These are phyloP conservation scores for Epichloe scottii DNA, from an alignment of 2,329 filamentous ascomycete genomes.

Conservation along the genomic window DNA sequence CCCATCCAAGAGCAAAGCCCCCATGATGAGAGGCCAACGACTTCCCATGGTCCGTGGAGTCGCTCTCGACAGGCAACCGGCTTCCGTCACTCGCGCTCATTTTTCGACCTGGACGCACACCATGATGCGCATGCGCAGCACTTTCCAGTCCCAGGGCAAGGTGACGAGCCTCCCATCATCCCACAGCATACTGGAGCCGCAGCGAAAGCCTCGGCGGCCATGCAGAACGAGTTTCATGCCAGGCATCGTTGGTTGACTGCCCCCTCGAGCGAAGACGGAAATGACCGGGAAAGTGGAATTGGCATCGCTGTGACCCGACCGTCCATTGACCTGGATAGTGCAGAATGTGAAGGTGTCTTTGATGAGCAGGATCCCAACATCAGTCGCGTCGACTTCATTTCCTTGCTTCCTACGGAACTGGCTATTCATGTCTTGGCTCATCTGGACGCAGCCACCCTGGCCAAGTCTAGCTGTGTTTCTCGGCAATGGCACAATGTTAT, in stretches of 20 bases:
- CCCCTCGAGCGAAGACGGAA: conserved; percentile 30
- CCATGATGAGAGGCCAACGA: conserved; percentile 26
- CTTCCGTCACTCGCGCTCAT: conserved; percentile 35
- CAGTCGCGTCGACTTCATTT: conserved; percentile 45
- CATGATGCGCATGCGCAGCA: conserved; percentile 16
- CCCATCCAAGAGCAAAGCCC: conserved; percentile 15
- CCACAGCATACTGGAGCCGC: conserved; percentile 47
- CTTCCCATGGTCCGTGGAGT: conserved; percentile 38
- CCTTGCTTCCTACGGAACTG: conserved; percentile 42
- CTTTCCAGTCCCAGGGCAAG: conserved; percentile 34
- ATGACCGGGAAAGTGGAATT: conserved; percentile 52
- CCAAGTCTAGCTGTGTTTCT: conserved; percentile 37
- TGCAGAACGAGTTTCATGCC: conserved; percentile 40
- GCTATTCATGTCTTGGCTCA: conserved; percentile 45
- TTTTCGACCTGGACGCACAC: conserved; percentile 28
- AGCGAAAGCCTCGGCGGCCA: conserved; percentile 46
- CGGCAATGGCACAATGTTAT: conserved; percentile 34
- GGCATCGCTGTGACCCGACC: conserved; percentile 42
- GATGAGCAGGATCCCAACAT: conserved; percentile 28
- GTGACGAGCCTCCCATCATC: conserved; percentile 45
- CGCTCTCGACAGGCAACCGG: conserved; percentile 38
- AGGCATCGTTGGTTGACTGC: conserved; percentile 30
- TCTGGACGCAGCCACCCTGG: conserved; percentile 40
- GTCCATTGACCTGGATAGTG: conserved; percentile 24
- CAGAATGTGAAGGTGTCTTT: conserved; percentile 19